These are phyloP conservation scores for Coniochaeta sp. DNA, from an alignment of 2,329 filamentous ascomycete genomes.

Conservation along the genomic window DNA sequence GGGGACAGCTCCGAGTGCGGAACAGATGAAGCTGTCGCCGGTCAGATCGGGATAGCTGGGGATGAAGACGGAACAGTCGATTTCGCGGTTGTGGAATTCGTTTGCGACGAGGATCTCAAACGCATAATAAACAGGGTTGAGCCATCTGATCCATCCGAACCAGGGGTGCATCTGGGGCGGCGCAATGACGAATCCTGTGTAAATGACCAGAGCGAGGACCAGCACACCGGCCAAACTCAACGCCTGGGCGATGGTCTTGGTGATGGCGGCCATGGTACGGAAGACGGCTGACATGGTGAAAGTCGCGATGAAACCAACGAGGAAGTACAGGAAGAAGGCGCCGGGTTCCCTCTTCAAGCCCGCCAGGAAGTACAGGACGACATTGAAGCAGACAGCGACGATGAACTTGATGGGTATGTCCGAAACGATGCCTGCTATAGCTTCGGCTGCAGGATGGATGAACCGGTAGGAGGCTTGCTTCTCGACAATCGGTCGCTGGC, in stretches of 20 bases:
- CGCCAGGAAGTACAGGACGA: slow-evolving; percentile 51
- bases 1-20: slow-evolving; percentile 44
- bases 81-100: slow-evolving; percentile 56
- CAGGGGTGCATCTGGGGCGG: slow-evolving; percentile 59
- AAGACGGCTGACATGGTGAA: slow-evolving; percentile 73
- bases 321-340: slow-evolving; percentile 69
- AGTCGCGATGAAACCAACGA: slow-evolving; percentile 61
- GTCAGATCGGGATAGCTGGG: slow-evolving; percentile 36
- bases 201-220: slow-evolving; percentile 53
- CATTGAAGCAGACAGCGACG: slow-evolving; percentile 42
- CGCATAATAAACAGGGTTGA: slow-evolving; percentile 66
- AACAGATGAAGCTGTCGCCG: slow-evolving; percentile 44
- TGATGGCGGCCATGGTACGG: slow-evolving; percentile 64
- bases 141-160: slow-evolving; percentile 70
- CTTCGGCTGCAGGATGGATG: slow-evolving; percentile 46
- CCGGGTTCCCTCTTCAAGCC: slow-evolving; percentile 49
- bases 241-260: slow-evolving; percentile 56
- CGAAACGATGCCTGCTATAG: slow-evolving; percentile 43
- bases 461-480: slow-evolving; percentile 43
- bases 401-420: slow-evolving; percentile 54
- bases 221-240: slow-evolving; percentile 45
- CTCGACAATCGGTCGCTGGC: slow-evolving; percentile 39
- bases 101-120: slow-evolving; percentile 69
- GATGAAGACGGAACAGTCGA: slow-evolving; percentile 45
- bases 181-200: slow-evolving; percentile 50